Base-by-base conservation (phyloP, 83 land plant species). In the Thuja plicata region DNA sequence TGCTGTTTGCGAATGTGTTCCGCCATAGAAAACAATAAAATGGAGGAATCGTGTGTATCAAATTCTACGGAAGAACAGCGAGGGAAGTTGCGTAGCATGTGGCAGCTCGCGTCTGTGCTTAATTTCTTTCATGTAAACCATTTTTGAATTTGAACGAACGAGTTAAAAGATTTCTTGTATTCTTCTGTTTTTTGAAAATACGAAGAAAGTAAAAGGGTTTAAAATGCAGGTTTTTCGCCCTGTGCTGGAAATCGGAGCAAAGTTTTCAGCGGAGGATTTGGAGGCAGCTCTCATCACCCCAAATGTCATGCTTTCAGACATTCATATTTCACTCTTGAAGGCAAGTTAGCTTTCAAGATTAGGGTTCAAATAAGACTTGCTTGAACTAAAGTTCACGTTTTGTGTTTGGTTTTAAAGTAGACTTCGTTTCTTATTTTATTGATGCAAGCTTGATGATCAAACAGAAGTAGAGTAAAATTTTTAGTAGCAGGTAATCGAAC, bases 31-130 rank as follows among this genome's bases (percentile, higher is more conserved):
- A 24, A 24, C 0, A 66, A 66, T 24, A 66, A 7, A 66, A 66
- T 66, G 71, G 71, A 66, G 71, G 71, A 24, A 24, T 66, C 30
- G 9, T 1, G 1, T 24, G 71, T 27, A 66, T 27, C 71, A 1
- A 24, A 7, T 66, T 27, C 71, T 27, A 66, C 87, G 38, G 90
- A 90, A 91, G 16, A 32, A 10, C 85, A 71, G 10, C 87, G 89
- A 60, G 37, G 24, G 1, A 88, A 79, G 87, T 91, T 96, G 24
- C 95, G 97, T 7, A 50, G 43, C 85, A 91, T 92, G 81, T 94
- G 97, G 97, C 95, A 96, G 90, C 87, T 96, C 50, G 97, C 97
- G 0, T 95, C 97, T 1, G 96, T 96, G 24, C 91, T 96, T 85
- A 91, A 95, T 81, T 96, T 96, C 86, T 78, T 94, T 46, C 88